A percentile compares a stretch with the other conserved stretches of the same genome.
Conservation (phyloP, 2,329 filamentous ascomycete genomes). For the Fusarium kyushuense region DNA sequence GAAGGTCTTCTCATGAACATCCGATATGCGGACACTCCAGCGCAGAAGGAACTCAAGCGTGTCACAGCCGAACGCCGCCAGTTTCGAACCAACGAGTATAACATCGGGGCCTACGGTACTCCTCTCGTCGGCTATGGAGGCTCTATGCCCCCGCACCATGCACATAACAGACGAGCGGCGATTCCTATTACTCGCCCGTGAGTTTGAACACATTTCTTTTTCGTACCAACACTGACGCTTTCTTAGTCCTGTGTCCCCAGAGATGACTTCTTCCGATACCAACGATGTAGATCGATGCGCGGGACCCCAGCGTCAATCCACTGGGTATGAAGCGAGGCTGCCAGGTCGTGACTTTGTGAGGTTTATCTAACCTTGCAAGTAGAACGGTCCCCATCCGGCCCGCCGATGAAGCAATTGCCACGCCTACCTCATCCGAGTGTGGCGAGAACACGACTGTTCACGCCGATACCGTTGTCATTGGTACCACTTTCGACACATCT, state of each 20-base stretch:
- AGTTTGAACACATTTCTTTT: constrained; percentile 15
- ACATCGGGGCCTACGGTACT: constrained; percentile 76
- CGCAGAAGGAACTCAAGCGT: constrained; percentile 96
- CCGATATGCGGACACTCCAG: constrained; percentile 95
- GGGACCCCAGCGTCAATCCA: constrained; percentile 51
- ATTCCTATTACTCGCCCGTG: constrained; percentile 48
- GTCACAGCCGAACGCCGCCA: constrained; percentile 95
- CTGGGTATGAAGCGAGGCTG: constrained; percentile 52
- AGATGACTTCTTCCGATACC: constrained; percentile 21
- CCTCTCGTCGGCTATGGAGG: constrained; percentile 67
- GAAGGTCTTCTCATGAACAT: constrained; percentile 90
- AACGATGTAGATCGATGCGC: constrained; percentile 46
- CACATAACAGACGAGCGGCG: constrained; percentile 54
- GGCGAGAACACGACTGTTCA: constrained; percentile 68
- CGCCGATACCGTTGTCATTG: constrained; percentile 61
- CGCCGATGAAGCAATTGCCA: constrained; percentile 55
- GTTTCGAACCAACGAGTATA: constrained; percentile 96
- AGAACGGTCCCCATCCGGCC: constrained; percentile 57
- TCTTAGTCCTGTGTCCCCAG: constrained; percentile 20
- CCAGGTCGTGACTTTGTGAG: constrained; percentile 38
- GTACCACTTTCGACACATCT: constrained; percentile 60
- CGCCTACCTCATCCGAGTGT: constrained; percentile 60
- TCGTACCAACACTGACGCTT: constrained; percentile 9
- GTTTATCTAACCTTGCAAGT: constrained; percentile 51
- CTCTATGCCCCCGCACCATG: constrained; percentile 53